Conservation (phyloP, 2,329 filamentous ascomycete species). For the Epichloe uncinata region DNA sequence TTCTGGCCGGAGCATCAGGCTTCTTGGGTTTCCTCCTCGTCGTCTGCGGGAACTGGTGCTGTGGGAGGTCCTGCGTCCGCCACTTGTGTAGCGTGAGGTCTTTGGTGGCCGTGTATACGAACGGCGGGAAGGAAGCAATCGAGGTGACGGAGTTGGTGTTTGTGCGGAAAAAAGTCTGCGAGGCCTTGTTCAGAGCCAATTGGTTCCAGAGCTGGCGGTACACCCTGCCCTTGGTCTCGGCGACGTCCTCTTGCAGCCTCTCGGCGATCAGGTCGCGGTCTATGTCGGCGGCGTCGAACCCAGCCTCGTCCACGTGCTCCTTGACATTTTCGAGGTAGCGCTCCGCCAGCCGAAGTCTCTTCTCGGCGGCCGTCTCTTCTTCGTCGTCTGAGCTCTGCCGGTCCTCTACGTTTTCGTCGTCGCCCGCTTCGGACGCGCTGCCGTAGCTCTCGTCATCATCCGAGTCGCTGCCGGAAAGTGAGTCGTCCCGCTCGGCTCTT, state of each 20-base stretch:
- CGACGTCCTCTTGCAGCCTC: conserved; percentile 78
- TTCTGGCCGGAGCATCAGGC: conserved; percentile 42
- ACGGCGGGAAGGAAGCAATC: conserved; percentile 65
- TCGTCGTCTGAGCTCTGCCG: conserved; percentile 51
- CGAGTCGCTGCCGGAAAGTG: conserved; percentile 76
- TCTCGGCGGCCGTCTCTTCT: conserved; percentile 79
- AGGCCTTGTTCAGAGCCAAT: conserved; percentile 54
- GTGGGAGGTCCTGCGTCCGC: conserved; percentile 58
- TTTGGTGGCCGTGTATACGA: conserved; percentile 79
- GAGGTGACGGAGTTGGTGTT: conserved; percentile 69
- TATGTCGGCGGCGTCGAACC: conserved; percentile 89
- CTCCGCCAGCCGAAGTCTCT: conserved; percentile 75
- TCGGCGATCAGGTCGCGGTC: conserved; percentile 88
- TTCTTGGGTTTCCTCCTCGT: conserved; percentile 46
- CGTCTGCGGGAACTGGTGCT: conserved; percentile 45
- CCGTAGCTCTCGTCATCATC: conserved; percentile 44
- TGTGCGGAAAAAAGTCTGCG: conserved; percentile 61
- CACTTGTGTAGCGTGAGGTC: conserved; percentile 80
- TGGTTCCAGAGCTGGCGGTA: conserved; percentile 68
- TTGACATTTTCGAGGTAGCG: conserved; percentile 85
- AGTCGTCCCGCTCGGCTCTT: conserved; percentile 47
- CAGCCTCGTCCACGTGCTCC: conserved; percentile 64
- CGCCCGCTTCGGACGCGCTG: conserved; percentile 24
- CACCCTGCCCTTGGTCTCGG: conserved; percentile 79
- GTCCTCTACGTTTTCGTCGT: conserved; percentile 31